Conservation (phyloP, 2,329 filamentous ascomycete species). For the Neonectria sp. region DNA sequence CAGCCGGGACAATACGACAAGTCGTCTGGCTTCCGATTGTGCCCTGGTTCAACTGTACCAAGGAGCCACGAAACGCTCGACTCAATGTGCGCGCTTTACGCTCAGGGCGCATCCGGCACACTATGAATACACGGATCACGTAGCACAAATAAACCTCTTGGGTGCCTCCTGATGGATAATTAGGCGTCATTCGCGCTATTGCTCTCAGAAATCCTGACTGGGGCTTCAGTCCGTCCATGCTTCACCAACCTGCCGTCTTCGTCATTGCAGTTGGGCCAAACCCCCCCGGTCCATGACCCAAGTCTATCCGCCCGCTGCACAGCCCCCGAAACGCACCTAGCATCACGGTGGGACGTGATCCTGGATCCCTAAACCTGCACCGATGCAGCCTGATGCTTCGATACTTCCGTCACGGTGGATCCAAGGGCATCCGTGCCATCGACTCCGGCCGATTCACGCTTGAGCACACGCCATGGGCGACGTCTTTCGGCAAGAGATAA, state of each 20-base stretch:
- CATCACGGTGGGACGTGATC: constrained; percentile 41
- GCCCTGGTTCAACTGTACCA: constrained; percentile 4
- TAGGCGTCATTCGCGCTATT: constrained; percentile 38
- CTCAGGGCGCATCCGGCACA: constrained; percentile 19
- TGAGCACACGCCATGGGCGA: constrained; percentile 17
- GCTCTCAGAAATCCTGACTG: constrained; percentile 21
- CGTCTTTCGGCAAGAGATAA: constrained; percentile 12
- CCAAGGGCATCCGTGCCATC: constrained; percentile 39
- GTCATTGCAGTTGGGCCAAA: constrained; percentile 38
- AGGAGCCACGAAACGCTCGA: not conserved
- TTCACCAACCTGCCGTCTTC: constrained; percentile 37
- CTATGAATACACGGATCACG: not conserved
- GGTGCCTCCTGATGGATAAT: constrained; percentile 27
- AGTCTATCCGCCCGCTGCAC: constrained; percentile 48
- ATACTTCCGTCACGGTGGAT: constrained; percentile 42
- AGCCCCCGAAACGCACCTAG: constrained; percentile 48
- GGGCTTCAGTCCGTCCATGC: constrained; percentile 24
- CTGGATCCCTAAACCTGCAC: constrained; percentile 41
- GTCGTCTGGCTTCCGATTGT: constrained; percentile 6
- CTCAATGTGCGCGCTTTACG: constrained; percentile 11
- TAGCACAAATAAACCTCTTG: constrained; percentile 14
- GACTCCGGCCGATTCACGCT: constrained; percentile 29
- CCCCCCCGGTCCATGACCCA: constrained; percentile 41
- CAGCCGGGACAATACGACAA: constrained; percentile 15
- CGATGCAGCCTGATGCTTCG: constrained; percentile 44